phyloP scores from a whole-genome alignment of 2,329 filamentous ascomycete genomes.

The Trichoderma polysporum region DNA sequence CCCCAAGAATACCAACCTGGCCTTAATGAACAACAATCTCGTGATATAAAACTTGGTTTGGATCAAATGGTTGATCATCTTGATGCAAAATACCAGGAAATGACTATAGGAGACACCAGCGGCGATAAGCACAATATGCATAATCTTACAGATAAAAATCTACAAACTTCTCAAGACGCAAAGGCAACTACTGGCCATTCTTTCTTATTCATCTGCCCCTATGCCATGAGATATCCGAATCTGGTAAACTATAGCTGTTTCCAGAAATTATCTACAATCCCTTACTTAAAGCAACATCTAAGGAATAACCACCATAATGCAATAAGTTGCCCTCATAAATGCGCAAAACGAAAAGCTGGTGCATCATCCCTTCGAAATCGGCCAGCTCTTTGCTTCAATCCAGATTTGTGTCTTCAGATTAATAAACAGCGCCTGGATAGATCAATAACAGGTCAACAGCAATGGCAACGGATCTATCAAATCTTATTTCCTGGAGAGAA shows the following conservation, averaged over 20 bases:
- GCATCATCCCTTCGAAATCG: background rate
- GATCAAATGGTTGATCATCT: background rate
- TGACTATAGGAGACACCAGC: background rate
- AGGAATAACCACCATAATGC: background rate
- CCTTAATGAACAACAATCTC: background rate
- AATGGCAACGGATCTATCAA: background rate
- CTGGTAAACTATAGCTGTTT: background rate
- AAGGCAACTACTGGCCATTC: background rate
- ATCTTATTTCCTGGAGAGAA: background rate
- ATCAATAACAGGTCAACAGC: background rate
- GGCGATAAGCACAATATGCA: background rate
- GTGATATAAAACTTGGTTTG: background rate
- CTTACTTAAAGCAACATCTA: slow-evolving; percentile 3
- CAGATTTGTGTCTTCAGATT: background rate
- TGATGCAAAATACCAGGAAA: background rate
- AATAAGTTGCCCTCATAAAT: background rate
- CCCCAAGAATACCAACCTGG: background rate
- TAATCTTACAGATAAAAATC: background rate
- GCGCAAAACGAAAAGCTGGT: background rate
- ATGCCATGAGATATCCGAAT: background rate
- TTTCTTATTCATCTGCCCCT: background rate
- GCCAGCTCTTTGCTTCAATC: background rate
- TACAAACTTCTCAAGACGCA: background rate
- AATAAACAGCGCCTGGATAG: background rate
- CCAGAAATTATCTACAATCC: background rate